Evolutionary conservation across 2,329 filamentous ascomycete species (phyloP).

Genomic region (Stylonectria norvegica): DNA sequence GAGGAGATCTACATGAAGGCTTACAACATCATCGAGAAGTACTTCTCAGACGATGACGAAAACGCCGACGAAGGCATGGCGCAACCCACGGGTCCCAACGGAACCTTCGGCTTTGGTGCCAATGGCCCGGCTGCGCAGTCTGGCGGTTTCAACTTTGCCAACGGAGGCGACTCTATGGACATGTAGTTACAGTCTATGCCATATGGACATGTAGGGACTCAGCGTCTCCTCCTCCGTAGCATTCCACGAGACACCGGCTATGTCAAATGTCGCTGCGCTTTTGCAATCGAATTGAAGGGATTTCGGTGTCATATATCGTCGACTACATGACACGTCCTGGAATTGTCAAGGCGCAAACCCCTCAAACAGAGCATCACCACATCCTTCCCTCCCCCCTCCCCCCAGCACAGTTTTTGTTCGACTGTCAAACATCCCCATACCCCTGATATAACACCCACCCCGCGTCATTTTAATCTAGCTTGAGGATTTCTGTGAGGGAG

Average conservation of each 20-base stretch:
- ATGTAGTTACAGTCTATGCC: constrained; percentile 50
- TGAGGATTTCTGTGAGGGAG: constrained; percentile 35
- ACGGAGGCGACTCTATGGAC: constrained; percentile 62
- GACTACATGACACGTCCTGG: no score
- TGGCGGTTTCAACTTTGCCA: constrained; percentile 92
- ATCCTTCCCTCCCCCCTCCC: no score
- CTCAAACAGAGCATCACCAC: no score
- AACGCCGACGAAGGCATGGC: constrained; percentile 79
- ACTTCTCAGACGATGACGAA: constrained; percentile 98
- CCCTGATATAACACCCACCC: constrained; percentile 33
- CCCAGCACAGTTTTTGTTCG: constrained; percentile 22
- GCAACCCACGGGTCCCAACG: constrained; percentile 64
- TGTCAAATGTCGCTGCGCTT: no score
- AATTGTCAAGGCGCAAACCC: no score
- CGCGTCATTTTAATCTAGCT: constrained; percentile 36
- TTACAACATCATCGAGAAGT: constrained; percentile 99
- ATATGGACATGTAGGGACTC: no score
- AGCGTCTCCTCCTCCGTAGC: no score
- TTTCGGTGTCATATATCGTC: no score
- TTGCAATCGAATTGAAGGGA: no score
- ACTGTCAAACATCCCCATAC: constrained; percentile 23
- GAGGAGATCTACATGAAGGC: constrained; percentile 99
- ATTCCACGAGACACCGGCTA: no score
- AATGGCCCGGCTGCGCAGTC: constrained; percentile 56
- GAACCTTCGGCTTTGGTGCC: constrained; percentile 73